These are phyloP conservation scores for Trifolium subterraneum DNA, from an alignment of 306 rosid species.

Conservation along the genomic window DNA sequence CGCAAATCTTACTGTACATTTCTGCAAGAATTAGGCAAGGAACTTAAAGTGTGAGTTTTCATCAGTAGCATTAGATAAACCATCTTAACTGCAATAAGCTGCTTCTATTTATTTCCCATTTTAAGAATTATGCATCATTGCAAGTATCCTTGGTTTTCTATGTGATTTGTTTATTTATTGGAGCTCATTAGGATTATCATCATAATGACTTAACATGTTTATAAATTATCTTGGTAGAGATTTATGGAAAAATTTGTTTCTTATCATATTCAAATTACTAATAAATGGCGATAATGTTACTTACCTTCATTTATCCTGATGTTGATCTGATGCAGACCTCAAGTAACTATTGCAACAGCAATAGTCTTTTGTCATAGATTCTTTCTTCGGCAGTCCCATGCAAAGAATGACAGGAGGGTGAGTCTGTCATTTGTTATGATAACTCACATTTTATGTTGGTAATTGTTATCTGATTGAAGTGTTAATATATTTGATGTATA, in stretches of 20 bases:
- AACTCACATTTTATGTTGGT: too few species aligned
- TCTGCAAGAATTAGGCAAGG: slow-evolving; percentile 93
- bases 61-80: slow-evolving; percentile 15
- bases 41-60: slow-evolving; percentile 91
- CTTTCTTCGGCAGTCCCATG: slow-evolving; percentile 96
- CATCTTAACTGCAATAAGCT: slow-evolving; percentile 29
- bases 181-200: neutral
- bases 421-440: slow-evolving; percentile 34
- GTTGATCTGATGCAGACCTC: slow-evolving; percentile 71
- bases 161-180: slow-evolving; percentile 11
- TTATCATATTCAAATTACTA: neutral
- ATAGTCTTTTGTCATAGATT: slow-evolving; percentile 93
- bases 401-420: slow-evolving; percentile 96
- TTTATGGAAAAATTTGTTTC: slow-evolving; percentile 16
- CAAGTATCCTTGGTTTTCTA: slow-evolving; percentile 14
- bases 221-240: neutral
- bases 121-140: slow-evolving; percentile 2
- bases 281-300: slow-evolving; percentile 1
- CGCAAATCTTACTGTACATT: slow-evolving; percentile 95
- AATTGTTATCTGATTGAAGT: too few species aligned
- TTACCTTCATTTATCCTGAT: slow-evolving; percentile 24
- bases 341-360: slow-evolving; percentile 94
- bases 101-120: neutral
- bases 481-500: too few species aligned
- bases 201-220: too few species aligned